Base-by-base conservation (phyloP, 768 basidiomycete genomes). In the Leucosporidium creatinivorum region DNA sequence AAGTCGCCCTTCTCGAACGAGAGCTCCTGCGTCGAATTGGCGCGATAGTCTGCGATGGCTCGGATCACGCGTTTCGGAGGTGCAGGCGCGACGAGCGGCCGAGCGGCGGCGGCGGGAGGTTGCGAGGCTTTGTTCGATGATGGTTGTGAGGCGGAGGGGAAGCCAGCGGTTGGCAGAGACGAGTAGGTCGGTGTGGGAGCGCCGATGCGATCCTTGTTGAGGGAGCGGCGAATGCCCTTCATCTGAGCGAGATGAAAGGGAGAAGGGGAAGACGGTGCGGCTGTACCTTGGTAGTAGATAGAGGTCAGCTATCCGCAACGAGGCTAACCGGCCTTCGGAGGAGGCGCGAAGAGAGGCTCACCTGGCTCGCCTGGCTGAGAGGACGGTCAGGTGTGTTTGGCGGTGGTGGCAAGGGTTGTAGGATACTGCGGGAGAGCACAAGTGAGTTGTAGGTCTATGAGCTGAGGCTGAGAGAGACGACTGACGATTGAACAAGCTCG, bases 51-150 rank as follows among this genome's bases (percentile, higher is more conserved):
- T 15, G 83, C 79, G 70, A 88, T 80, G 4, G 94, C 93, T 66
- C 89, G 88, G 73, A 99, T 94, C 77, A 97, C 93, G 78, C 93
- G 94, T 79, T 93, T 89, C 3, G 96, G 93, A 1, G 91, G 92
- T 1, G 87, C 85, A 26, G 73, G 60, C 31, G 67, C 61, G 36
- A 62, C 55, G 28, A 44, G 1, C 0, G 70, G 65, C 15, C 67
- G 64, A 6, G 33, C n/a, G 28, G 55, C 19, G 25, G 47, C 12
- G 39, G 59, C n/a, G 7, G 36, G 13, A 21, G 56, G 61, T 2
- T 19, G 18, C 23, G 36, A 33, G 55, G 26, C 0, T 15, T 10
- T 33, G 36, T 25, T 5, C 15, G 23, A 3, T 31, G 23, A 3
- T 31, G 49, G 23, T 52, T 31, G 49, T 10, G 39, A 44, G 39